These are phyloP conservation scores for Cercospora brassicicola DNA, from an alignment of 2,329 filamentous ascomycete genomes.

Conservation along the genomic window DNA sequence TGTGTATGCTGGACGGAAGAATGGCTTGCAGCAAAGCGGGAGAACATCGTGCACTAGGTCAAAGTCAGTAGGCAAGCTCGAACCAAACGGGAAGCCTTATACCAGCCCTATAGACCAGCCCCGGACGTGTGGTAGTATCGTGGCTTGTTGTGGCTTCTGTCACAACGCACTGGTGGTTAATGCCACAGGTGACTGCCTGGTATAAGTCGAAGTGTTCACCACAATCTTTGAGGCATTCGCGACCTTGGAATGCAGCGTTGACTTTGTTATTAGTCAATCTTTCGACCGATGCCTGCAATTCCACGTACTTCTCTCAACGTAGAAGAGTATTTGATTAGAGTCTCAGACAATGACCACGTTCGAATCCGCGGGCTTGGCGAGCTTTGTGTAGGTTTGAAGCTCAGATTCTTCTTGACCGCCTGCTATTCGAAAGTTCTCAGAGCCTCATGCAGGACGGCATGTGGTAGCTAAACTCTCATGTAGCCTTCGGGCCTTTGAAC, in stretches of 20 bases:
- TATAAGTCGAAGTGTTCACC: neutral
- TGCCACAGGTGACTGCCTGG: neutral
- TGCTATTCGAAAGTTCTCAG: neutral
- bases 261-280: neutral
- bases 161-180: neutral
- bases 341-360: neutral
- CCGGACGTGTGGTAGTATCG: neutral
- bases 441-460: neutral
- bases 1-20: neutral
- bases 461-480: neutral
- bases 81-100: neutral
- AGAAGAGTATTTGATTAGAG: neutral
- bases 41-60: neutral
- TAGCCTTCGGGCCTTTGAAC: neutral
- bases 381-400: neutral
- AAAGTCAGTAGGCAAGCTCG: neutral
- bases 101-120: neutral
- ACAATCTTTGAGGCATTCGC: neutral
- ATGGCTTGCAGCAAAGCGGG: neutral
- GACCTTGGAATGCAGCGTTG: neutral
- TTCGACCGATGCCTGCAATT: neutral
- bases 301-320: neutral
- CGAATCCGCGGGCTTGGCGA: neutral
- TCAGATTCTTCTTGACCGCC: neutral
- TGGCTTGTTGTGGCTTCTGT: neutral